phyloP scores from a whole-genome alignment of 495 filamentous ascomycete species.

The Hyaloscypha variabilis region DNA sequence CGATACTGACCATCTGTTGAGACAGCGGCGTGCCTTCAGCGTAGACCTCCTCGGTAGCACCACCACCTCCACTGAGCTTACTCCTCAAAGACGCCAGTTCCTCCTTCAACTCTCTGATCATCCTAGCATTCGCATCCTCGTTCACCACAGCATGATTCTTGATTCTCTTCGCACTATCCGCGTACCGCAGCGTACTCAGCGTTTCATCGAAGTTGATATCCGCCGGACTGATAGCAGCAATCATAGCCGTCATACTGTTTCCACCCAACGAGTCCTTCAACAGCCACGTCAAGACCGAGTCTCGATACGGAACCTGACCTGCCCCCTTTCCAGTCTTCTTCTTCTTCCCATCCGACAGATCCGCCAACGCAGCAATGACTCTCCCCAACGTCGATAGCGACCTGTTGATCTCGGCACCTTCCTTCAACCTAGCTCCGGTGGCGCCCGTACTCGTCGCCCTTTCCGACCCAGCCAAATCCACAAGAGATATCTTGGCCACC shows the following conservation, averaged over 20 bases:
- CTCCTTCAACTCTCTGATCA: slow-evolving; percentile 98
- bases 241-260: slow-evolving; percentile 99
- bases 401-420: slow-evolving; percentile 98
- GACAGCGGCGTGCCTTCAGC: slow-evolving; percentile 90
- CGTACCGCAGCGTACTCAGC: slow-evolving; percentile 91
- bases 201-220: slow-evolving; percentile 99
- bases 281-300: slow-evolving; percentile 95
- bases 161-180: slow-evolving; percentile 97
- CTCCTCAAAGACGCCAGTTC: slow-evolving; percentile 84
- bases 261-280: slow-evolving; percentile 97
- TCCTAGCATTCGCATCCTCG: slow-evolving; percentile 97
- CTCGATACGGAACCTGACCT: slow-evolving; percentile 92
- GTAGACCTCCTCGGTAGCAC: slow-evolving; percentile 68
- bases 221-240: slow-evolving; percentile 95
- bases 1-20: slow-evolving; percentile 95
- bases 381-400: slow-evolving; percentile 95
- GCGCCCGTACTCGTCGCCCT: slow-evolving; percentile 94
- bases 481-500: slow-evolving; percentile 95
- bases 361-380: slow-evolving; percentile 96
- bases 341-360: slow-evolving; percentile 84
- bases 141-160: slow-evolving; percentile 99
- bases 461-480: slow-evolving; percentile 97
- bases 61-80: slow-evolving; percentile 72
- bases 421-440: slow-evolving; percentile 93
- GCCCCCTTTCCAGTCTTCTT: slow-evolving; percentile 63